Evolutionary conservation across 768 basidiomycete genomes (phyloP).

Genomic region (Pleurotus eryngii): DNA sequence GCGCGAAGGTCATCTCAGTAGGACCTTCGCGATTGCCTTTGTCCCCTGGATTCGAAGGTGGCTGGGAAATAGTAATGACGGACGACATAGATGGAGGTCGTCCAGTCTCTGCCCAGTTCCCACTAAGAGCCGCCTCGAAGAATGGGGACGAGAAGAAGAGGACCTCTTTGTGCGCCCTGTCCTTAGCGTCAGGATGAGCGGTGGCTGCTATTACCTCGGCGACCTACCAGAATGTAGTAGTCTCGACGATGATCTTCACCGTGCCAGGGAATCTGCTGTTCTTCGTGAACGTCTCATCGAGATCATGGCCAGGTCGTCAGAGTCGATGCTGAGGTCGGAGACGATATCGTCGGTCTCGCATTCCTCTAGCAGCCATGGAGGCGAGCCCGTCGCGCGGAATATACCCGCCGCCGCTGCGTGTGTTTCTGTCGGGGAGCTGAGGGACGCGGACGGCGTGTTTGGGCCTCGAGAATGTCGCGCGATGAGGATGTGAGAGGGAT

Average conservation of each 20-base stretch:
- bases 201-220: conserved; percentile 5
- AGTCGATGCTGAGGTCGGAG: conserved; percentile 64
- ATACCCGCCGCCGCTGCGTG: conserved; percentile 85
- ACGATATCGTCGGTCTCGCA: conserved; percentile 67
- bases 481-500: conserved; percentile 86
- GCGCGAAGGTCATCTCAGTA: conserved; percentile 59
- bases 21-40: conserved; percentile 36
- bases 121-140: conserved; percentile 88
- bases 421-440: conserved; percentile 84
- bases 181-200: background rate
- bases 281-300: conserved; percentile 77
- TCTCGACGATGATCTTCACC: conserved; percentile 88
- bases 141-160: conserved; percentile 93
- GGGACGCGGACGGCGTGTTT: conserved; percentile 73
- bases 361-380: conserved; percentile 78
- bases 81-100: conserved; percentile 78
- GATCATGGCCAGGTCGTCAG: conserved; percentile 65
- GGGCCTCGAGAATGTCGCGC: conserved; percentile 79
- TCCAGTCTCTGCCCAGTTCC: conserved; percentile 89
- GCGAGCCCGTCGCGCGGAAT: conserved; percentile 77
- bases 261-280: conserved; percentile 72
- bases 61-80: conserved; percentile 80
- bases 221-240: conserved; percentile 85
- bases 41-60: conserved; percentile 55
- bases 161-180: conserved; percentile 89